These are phyloP conservation scores for Vigna mungo DNA, from an alignment of 306 rosid genomes.

Conservation along the genomic window DNA sequence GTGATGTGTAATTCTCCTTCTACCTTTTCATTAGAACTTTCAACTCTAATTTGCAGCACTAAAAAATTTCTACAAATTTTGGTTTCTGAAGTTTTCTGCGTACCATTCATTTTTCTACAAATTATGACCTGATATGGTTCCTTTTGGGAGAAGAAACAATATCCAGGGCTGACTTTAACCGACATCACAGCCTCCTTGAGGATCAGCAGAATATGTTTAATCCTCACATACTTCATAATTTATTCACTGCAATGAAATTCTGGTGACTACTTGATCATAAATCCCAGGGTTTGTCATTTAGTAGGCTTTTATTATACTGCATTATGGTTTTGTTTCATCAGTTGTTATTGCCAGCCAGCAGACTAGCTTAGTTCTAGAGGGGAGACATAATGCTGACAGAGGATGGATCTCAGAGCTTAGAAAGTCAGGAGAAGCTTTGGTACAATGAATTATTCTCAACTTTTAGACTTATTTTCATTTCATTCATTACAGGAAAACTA, in stretches of 20 bases:
- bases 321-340: conserved; percentile 48
- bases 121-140: conserved; percentile 19
- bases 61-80: conserved; percentile 6
- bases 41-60: conserved; percentile 22
- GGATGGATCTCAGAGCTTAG: conserved; percentile 92
- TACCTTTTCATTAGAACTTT: conserved; percentile 10
- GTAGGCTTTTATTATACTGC: conserved; percentile 30
- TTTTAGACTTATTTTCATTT: conserved; percentile 20
- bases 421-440: conserved; percentile 80
- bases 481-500: conserved; percentile 13
- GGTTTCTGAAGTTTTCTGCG: conserved; percentile 30
- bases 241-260: conserved; percentile 17
- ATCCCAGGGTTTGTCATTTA: conserved; percentile 17
- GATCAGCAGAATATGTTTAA: conserved; percentile 21
- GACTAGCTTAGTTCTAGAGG: conserved; percentile 77
- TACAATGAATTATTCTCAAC: conserved; percentile 47
- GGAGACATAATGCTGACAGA: conserved; percentile 87
- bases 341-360: conserved; percentile 72
- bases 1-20: background rate
- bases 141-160: conserved; percentile 22
- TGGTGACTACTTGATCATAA: conserved; percentile 32
- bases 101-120: background rate
- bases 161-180: conserved; percentile 19
- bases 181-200: conserved; percentile 19
- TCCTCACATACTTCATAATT: conserved; percentile 10